phyloP scores from a whole-genome alignment of 495 filamentous ascomycete genomes.

The Podospora pseudopauciseta region DNA sequence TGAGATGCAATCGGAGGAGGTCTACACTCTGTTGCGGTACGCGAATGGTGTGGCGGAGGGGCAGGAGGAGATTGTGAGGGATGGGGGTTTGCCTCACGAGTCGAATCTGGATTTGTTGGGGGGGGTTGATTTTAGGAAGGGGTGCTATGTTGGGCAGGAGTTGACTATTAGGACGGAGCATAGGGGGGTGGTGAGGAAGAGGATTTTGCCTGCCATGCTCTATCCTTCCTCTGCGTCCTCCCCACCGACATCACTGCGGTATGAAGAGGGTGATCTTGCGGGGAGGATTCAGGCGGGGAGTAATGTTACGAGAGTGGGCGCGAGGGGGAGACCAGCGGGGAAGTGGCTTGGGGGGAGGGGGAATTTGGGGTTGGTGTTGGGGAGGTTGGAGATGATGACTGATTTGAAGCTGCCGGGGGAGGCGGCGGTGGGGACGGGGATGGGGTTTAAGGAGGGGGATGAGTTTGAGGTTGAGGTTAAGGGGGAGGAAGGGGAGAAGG shows the following conservation, averaged over 20 bases:
- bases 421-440: conserved; percentile 48
- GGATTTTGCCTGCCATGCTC: conserved; percentile 80
- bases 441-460: conserved; percentile 35
- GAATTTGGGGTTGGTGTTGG: conserved; percentile 84
- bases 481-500: conserved; percentile 42
- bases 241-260: neutral
- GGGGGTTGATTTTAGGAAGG: conserved; percentile 88
- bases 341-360: conserved; percentile 73
- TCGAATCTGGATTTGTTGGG: conserved; percentile 77
- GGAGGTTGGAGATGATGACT: conserved; percentile 86
- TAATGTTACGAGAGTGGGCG: conserved; percentile 40
- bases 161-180: conserved; percentile 92
- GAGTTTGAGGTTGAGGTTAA: conserved; percentile 43
- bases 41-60: conserved; percentile 82
- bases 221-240: conserved; percentile 39
- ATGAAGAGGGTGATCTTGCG: neutral
- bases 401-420: conserved; percentile 64
- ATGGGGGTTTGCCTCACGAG: conserved; percentile 72
- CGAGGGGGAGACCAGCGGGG: conserved; percentile 65
- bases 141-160: conserved; percentile 96
- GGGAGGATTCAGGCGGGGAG: conserved; percentile 35
- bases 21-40: conserved; percentile 44
- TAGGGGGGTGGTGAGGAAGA: conserved; percentile 85
- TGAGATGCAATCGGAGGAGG: no score
- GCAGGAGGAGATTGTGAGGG: conserved; percentile 65